Evolutionary conservation across 2,329 filamentous ascomycete genomes (phyloP).

Genomic region (Akanthomyces lecanii): DNA sequence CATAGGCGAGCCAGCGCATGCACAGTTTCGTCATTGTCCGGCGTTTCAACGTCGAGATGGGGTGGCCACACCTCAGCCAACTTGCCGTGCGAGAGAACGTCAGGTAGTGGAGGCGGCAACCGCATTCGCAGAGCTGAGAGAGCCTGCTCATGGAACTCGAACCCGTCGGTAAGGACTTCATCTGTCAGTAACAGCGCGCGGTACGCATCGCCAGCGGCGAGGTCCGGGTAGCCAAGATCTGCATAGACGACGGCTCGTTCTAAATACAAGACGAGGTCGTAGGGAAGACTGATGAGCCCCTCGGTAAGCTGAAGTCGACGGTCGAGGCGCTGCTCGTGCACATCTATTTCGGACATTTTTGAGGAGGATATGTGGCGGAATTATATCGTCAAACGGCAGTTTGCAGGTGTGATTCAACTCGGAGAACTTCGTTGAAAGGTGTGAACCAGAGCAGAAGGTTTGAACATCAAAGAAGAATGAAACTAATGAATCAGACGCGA

Average conservation of each 20-base stretch:
- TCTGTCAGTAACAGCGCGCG: conserved; percentile 83
- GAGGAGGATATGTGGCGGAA: not conserved
- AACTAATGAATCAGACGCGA: not conserved
- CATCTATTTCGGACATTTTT: conserved; percentile 14
- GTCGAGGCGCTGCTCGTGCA: conserved; percentile 43
- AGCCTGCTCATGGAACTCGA: conserved; percentile 75
- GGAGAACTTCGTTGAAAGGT: not conserved
- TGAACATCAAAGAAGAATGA: not conserved
- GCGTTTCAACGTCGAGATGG: conserved; percentile 30
- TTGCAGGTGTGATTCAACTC: not conserved
- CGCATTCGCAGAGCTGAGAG: conserved; percentile 44
- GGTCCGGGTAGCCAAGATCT: conserved; percentile 78
- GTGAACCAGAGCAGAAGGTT: not conserved
- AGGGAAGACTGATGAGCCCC: conserved; percentile 47
- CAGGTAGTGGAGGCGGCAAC: conserved; percentile 34
- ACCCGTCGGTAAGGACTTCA: conserved; percentile 70
- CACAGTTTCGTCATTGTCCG: conserved; percentile 31
- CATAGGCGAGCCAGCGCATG: conserved; percentile 43
- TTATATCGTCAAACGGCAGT: not conserved
- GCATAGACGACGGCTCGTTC: conserved; percentile 68
- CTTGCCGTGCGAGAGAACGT: conserved; percentile 43
- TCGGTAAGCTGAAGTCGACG: conserved; percentile 56
- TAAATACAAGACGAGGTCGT: conserved; percentile 61
- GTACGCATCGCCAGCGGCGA: conserved; percentile 87
- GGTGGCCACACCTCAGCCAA: conserved; percentile 34